Evolutionary conservation across 208 protist species (phyloP), one percentile per base, ranked within the genome.

Genomic region (Leishmania turanica): DNA sequence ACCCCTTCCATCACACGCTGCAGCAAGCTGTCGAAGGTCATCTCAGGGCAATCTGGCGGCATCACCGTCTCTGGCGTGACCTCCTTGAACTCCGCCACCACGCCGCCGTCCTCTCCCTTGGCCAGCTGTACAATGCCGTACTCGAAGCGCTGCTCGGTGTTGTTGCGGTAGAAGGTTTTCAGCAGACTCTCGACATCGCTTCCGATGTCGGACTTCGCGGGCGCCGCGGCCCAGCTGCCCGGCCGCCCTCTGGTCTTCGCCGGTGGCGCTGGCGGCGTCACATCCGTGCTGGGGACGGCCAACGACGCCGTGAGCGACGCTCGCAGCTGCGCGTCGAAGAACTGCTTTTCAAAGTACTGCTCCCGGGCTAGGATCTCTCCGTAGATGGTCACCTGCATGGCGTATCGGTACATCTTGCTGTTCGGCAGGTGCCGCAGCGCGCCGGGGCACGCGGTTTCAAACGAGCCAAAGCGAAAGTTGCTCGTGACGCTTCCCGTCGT

Each of bases 391-490:
- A 96, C 88, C 86, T 97, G 94, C 90, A 97, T 90, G 0, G 94
- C 92, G 85, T 97, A 96, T 27, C 94, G 94, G 80, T 96, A 92
- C 51, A 85, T 85, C 79, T 96, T 96, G 79, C 64, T 92, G 81
- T 97, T 97, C 37, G 94, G 92, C 65, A 97, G 88, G 84, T 97
- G 94, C 9, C 80, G 82, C 62, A 97, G 85, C 79, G 89, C 94
- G 47, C 91, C 92, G 0, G 75, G 83, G 81, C 91, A 91, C 5
- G 92, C 87, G 7, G 85, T 87, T 65, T 97, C 94, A 75, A 94
- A 97, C 58, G 80, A 85, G 56, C 92, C 90, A 65, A 96, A 97
- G 62, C 92, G 92, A 81, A 97, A 97, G 60, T 89, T 87, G 66
- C 88, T 94, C n/a, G 75, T 85, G 24, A 90, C 84, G 60, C 87